Conservation (phyloP, 495 filamentous ascomycete species). For the Penicillium subrubescens region DNA sequence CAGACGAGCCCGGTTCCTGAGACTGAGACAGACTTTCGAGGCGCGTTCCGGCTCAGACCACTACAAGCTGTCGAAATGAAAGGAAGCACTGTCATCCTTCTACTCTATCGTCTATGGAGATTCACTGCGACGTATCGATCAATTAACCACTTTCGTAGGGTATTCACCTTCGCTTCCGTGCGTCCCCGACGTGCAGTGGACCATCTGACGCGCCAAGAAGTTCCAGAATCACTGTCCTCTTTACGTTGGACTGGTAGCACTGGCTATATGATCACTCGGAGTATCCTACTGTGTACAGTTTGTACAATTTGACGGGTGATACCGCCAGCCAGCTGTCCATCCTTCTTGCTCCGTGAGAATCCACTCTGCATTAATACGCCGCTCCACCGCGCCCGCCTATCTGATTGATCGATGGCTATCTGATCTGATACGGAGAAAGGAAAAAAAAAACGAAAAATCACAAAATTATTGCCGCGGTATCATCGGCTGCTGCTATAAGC, state of each 20-base stretch:
- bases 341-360: neutral
- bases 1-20: neutral
- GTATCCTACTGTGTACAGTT: neutral
- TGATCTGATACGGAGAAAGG: neutral
- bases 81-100: neutral
- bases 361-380: neutral
- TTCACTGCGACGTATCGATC: too few species aligned
- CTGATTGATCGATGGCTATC: slow-evolving; percentile 10
- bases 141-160: neutral
- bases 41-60: neutral
- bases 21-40: neutral
- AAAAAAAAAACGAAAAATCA: neutral
- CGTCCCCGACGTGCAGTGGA: neutral
- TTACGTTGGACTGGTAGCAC: neutral
- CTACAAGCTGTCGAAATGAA: neutral
- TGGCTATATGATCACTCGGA: too few species aligned
- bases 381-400: slow-evolving; percentile 3
- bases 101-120: too few species aligned
- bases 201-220: neutral
- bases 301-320: neutral
- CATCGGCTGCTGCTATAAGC: slow-evolving; percentile 5
- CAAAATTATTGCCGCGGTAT: slow-evolving; percentile 7
- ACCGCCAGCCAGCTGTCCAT: neutral
- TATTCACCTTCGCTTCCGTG: neutral
- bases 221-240: neutral